Evolutionary conservation across 1,284 basidiomycete genomes (phyloP).

Genomic region (Fomes fomentarius): DNA sequence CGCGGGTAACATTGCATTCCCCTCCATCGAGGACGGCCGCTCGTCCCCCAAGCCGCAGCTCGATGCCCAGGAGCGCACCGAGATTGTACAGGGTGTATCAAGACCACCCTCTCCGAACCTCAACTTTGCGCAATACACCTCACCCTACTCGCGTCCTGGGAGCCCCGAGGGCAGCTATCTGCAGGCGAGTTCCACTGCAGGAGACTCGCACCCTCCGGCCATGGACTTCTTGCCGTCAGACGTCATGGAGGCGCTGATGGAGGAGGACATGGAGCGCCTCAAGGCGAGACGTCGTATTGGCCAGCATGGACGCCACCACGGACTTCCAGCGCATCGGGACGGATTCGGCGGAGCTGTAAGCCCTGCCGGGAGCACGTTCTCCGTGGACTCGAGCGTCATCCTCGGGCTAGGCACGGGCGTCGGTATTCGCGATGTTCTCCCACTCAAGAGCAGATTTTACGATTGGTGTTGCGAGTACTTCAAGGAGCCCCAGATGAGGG

Average conservation of each 20-base stretch:
- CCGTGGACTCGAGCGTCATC: constrained; percentile 73
- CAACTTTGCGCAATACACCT: constrained; percentile 73
- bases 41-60: constrained; percentile 44
- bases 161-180: constrained; percentile 39
- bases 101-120: constrained; percentile 78
- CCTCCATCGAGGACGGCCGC: constrained; percentile 57
- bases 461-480: constrained; percentile 99
- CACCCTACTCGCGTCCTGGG: constrained; percentile 65
- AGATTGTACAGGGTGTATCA: constrained; percentile 50
- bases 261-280: constrained; percentile 89
- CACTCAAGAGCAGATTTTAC: constrained; percentile 90
- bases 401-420: constrained; percentile 75
- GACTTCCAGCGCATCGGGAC: constrained; percentile 20
- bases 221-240: constrained; percentile 68
- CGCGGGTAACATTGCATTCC: constrained; percentile 73
- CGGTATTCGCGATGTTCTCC: constrained; percentile 75
- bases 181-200: constrained; percentile 24
- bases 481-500: constrained; percentile 97
- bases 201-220: constrained; percentile 30
- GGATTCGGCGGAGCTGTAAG: constrained; percentile 51
- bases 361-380: constrained; percentile 75
- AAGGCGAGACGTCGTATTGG: constrained; percentile 61
- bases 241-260: constrained; percentile 86
- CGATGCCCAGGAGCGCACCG: constrained; percentile 20
- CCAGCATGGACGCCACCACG: constrained; percentile 36